Percentiles rank a stretch among this genome's conserved stretches.
These are phyloP conservation scores for Mycogone perniciosa DNA, from an alignment of 2,329 filamentous ascomycete genomes.

Conservation along the genomic window DNA sequence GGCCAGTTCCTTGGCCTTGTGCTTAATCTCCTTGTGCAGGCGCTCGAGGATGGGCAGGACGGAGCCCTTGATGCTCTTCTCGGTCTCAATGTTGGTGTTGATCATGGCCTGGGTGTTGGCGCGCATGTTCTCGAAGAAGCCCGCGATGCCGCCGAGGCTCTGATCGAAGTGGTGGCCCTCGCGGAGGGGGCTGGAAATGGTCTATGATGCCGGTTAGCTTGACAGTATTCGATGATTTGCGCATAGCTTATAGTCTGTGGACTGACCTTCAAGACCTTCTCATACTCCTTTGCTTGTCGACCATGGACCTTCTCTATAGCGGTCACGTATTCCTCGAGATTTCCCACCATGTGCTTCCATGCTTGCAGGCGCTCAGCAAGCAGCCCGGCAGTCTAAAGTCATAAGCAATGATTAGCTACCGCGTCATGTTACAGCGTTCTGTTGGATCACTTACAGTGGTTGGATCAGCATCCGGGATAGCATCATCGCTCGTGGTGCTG, in stretches of 20 bases:
- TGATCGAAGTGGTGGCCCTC: constrained; percentile 94
- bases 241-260: no score
- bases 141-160: constrained; percentile 75
- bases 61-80: constrained; percentile 79
- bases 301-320: constrained; percentile 83
- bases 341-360: constrained; percentile 90
- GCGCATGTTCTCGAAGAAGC: constrained; percentile 90
- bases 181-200: constrained; percentile 75
- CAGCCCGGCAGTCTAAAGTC: constrained; percentile 61
- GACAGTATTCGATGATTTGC: no score
- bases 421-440: not conserved
- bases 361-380: constrained; percentile 84
- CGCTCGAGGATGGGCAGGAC: constrained; percentile 85
- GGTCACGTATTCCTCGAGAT: constrained; percentile 83
- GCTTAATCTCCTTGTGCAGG: constrained; percentile 93
- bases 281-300: constrained; percentile 85
- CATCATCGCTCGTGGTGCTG: constrained; percentile 48
- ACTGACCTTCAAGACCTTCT: constrained; percentile 76
- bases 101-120: constrained; percentile 86
- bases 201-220: constrained; percentile 39
- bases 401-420: not conserved
- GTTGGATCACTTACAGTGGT: constrained; percentile 41
- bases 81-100: constrained; percentile 84
- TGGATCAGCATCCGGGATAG: constrained; percentile 52
- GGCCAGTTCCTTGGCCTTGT: constrained; percentile 84